A percentile compares a stretch with the other conserved stretches of the same genome.
Conservation (phyloP, 2,329 filamentous ascomycete genomes). For the Fusarium marasasianum region DNA sequence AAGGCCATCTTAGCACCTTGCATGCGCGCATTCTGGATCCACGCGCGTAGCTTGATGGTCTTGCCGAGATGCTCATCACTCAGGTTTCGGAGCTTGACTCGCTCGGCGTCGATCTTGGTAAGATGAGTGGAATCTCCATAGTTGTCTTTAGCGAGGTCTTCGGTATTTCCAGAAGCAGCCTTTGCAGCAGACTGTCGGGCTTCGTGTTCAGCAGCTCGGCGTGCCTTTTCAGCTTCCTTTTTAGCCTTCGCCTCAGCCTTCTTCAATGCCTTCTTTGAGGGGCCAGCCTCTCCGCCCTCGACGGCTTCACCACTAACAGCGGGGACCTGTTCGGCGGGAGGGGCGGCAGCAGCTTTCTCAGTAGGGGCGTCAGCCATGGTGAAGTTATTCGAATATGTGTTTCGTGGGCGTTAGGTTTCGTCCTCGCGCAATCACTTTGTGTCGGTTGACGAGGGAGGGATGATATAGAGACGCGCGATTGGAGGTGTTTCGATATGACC, state of each 20-base stretch:
- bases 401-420: constrained; percentile 8
- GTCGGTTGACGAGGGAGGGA: not conserved
- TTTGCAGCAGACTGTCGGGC: constrained; percentile 75
- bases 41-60: constrained; percentile 78
- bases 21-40: constrained; percentile 86
- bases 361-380: constrained; percentile 37
- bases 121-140: constrained; percentile 77
- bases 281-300: constrained; percentile 35
- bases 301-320: constrained; percentile 18
- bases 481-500: constrained; percentile 14
- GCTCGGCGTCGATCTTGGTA: constrained; percentile 64
- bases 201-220: constrained; percentile 77
- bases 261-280: constrained; percentile 76
- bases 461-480: constrained; percentile 4
- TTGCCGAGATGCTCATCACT: constrained; percentile 72
- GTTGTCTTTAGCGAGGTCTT: constrained; percentile 77
- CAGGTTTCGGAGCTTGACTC: constrained; percentile 71
- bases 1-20: constrained; percentile 94
- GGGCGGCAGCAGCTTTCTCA: constrained; percentile 26
- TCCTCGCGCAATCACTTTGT: not conserved
- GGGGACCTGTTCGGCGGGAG: constrained; percentile 27
- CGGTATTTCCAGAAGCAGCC: constrained; percentile 71
- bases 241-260: constrained; percentile 88
- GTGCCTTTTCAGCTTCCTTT: constrained; percentile 84
- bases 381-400: not conserved